Evolutionary conservation across 176 grass and related monocot species (phyloP), one percentile per base, ranked within the genome.

Genomic region (Chrysopogon serrulatus): DNA sequence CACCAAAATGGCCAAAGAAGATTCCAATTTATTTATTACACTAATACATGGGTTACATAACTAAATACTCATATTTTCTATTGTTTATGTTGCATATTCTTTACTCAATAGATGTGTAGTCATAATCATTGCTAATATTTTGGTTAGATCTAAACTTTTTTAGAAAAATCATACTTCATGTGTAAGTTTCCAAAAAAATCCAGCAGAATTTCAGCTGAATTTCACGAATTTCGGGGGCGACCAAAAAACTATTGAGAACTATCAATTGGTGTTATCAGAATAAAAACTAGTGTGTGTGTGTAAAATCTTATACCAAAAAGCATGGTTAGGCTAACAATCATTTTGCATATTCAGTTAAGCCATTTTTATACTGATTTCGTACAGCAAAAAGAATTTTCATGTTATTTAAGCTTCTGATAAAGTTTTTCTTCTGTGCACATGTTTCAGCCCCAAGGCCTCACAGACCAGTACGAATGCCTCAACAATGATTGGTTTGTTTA

Each of bases 361-460:
- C 42, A 45, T 24, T 9, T 65, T 32, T 15, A 36, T 40, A 14
- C 45, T 48, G 16, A 36, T 62, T 48, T 44, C 9, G 4, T 33
- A 42, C 12, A 71, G 13, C n/a, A 6, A 12, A 30, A 63, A 30
- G 1, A 28, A 63, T 44, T 60, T 16, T 60, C 19, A 36, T 82
- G 54, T 54, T 26, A 35, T 51, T 42, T 44, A 63, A 33, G 60
- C 21, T 53, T 51, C 35, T 76, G 68, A 71, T 54, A 10, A 26
- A 28, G 3, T 28, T 54, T 63, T 80, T 48, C 67, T 61, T 63
- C 19, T 48, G 8, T 44, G 16, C 39, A 63, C 85, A 41, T 68
- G 32, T 90, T 92, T 81, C 85, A 99, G 96, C 96, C 75, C 96
- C 96, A 66, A 99, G 93, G 83, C 96, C 96, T 85, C 91, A 96